Evolutionary conservation across 108 stramenopile species (phyloP), one percentile per base, ranked within the genome.

Genomic region (Cylindrotheca fusiformis): DNA sequence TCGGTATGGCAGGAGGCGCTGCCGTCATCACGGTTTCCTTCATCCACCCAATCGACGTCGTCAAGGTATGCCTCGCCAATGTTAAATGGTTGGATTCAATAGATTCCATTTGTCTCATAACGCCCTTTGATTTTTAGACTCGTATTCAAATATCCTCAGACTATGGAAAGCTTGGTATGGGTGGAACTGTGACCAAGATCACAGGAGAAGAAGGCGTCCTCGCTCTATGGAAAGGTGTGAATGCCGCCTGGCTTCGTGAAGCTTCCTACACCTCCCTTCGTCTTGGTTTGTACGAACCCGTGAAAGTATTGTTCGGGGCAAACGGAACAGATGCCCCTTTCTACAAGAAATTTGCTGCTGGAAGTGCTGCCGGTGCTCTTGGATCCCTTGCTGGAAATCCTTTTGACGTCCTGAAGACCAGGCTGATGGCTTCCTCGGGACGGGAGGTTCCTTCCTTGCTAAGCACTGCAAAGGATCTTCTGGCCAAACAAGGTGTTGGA

Each of bases 221-320:
- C 30, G 91, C 90, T 30, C 82, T 94, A 55, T 94, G 86, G 84
- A 94, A 94, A 68, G 93, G 93, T 79, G 87, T 94, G 22, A 85
- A 86, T 45, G 93, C 93, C 29, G 93, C 93, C 20, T 90, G 89
- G 87, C 68, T 92, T 45, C 90, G 95, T 41, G 95, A 96, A 63
- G 85, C 91, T 20, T 89, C 91, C n/a, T 96, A 96, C 80, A 96
- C 95, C 28, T 94, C 92, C 36, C 78, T 96, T 60, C 88, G 91
- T 50, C 81, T 96, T 32, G 95, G 95, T 57, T 75, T 91, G 32
- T 96, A 96, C 77, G 90, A 86, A 63, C 95, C 95, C 29, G 81
- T 86, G 82, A 94, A 94, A 77, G 83, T 86, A 30, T 60, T 86
- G 10, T 81, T 94, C 60, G 88, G 89, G 41, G 86, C 81, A 69